A percentile compares a stretch with the other conserved stretches of the same genome.
Evolutionary conservation across 768 basidiomycete genomes (phyloP).

Genomic region (Leccinum subtestaceum): DNA sequence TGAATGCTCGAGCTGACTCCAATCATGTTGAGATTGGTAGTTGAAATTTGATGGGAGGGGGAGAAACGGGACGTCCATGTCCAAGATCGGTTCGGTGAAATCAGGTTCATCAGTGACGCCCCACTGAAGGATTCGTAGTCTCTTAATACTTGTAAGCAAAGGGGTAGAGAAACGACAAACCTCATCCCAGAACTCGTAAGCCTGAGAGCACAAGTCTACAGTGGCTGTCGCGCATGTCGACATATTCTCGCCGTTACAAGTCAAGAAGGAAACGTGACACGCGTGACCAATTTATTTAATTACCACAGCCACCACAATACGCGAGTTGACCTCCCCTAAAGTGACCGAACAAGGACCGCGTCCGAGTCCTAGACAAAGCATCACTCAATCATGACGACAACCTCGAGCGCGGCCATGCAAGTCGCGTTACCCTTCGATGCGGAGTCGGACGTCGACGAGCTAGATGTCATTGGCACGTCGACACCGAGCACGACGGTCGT

Average conservation of each 20-base stretch:
- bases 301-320: slow-evolving; percentile 16
- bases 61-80: neutral
- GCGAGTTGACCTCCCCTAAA: slow-evolving; percentile 30
- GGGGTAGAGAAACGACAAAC: neutral
- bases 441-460: slow-evolving; percentile 25
- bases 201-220: neutral
- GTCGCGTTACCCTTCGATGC: slow-evolving; percentile 10
- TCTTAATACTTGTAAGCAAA: neutral
- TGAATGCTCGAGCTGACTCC: neutral
- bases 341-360: neutral
- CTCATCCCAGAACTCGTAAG: neutral
- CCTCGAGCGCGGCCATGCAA: neutral
- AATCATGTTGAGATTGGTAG: neutral
- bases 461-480: slow-evolving; percentile 29
- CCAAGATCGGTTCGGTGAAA: neutral
- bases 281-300: neutral
- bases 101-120: neutral
- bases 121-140: neutral
- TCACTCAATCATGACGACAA: slow-evolving; percentile 1
- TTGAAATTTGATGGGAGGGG: neutral
- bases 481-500: slow-evolving; percentile 30
- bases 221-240: neutral
- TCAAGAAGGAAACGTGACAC: neutral
- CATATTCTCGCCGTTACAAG: neutral
- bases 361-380: neutral